A percentile compares a stretch with the other conserved stretches of the same genome.
phyloP scores from a whole-genome alignment of 345 rosid genomes.

The Populus ilicifolia region DNA sequence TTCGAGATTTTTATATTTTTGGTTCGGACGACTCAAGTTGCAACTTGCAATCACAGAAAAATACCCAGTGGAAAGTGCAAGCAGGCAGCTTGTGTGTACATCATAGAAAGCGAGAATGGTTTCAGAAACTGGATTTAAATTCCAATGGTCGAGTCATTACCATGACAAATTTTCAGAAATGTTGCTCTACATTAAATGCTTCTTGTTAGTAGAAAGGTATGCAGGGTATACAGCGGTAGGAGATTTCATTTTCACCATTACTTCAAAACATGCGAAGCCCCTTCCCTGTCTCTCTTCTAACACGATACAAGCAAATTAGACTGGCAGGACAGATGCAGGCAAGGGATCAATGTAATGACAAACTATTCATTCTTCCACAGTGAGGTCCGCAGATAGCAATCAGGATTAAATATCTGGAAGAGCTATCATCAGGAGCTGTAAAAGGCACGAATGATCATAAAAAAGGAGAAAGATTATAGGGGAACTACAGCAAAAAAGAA shows the following conservation, averaged over 20 bases:
- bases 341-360: background rate
- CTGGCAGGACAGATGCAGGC: background rate
- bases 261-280: background rate
- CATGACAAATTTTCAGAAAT: background rate
- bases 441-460: background rate
- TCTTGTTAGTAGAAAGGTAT: background rate
- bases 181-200: background rate
- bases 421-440: background rate
- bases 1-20: background rate
- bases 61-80: background rate
- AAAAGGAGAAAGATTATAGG: background rate
- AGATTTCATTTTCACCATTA: background rate
- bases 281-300: background rate
- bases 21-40: background rate
- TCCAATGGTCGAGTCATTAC: background rate
- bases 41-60: background rate
- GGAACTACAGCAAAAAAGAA: background rate
- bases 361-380: background rate
- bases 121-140: background rate
- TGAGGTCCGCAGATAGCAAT: background rate
- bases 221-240: background rate
- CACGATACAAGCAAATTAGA: background rate
- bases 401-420: background rate
- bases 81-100: background rate
- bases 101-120: background rate